These are phyloP conservation scores for Ensete glaucum DNA, from an alignment of 176 grass and related monocot species.

Conservation along the genomic window DNA sequence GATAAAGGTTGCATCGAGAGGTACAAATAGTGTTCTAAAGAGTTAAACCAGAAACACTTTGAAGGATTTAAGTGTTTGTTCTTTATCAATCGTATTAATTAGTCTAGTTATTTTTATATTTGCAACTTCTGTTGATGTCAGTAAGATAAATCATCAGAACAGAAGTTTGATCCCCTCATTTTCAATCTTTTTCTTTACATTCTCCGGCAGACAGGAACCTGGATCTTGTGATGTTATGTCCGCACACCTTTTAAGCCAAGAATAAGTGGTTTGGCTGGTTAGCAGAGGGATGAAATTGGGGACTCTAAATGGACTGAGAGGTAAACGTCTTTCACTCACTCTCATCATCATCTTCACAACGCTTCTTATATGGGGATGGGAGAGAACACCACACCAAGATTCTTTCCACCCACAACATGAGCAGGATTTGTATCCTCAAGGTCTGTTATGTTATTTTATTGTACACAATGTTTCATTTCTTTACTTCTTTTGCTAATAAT, in stretches of 20 bases:
- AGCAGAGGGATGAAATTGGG: constrained; percentile 71
- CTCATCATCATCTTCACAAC: constrained; percentile 51
- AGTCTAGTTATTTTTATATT: not conserved
- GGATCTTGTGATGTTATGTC: not conserved
- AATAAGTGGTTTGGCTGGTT: not conserved
- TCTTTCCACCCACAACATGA: constrained; percentile 39
- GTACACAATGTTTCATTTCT: not conserved
- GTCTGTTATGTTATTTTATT: constrained; percentile 19
- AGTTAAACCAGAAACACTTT: not conserved
- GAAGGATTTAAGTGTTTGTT: not conserved
- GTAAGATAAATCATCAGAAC: not conserved
- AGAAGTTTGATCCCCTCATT: not conserved
- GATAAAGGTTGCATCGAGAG: not conserved
- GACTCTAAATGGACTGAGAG: constrained; percentile 68
- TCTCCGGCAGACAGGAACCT: not conserved
- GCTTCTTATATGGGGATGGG: constrained; percentile 92
- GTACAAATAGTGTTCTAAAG: not conserved
- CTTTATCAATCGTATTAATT: not conserved
- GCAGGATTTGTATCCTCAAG: constrained; percentile 52
- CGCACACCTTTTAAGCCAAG: not conserved
- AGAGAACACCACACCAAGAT: constrained; percentile 42
- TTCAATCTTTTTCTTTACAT: not conserved
- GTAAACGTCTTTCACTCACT: constrained; percentile 65
- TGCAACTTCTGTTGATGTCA: not conserved
- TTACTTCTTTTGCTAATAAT: constrained; percentile 15